Percentiles rank a stretch among this genome's conserved stretches.
Evolutionary conservation across 768 basidiomycete genomes (phyloP).

Genomic region (Gloeophyllum trabeum): DNA sequence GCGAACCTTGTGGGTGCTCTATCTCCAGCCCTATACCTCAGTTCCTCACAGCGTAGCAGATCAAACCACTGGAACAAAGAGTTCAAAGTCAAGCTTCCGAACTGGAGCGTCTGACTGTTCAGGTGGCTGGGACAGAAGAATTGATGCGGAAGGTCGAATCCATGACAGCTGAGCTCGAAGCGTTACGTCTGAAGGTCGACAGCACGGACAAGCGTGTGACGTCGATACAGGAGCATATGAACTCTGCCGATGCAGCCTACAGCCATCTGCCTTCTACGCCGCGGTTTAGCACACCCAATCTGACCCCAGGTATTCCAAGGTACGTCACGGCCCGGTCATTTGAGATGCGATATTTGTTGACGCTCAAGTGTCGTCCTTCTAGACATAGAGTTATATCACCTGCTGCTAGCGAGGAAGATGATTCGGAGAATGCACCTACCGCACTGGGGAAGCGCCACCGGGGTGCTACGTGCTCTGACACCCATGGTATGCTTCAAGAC

Average conservation of each 20-base stretch:
- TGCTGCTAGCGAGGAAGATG: no score
- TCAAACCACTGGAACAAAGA: constrained; percentile 36
- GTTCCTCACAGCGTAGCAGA: no score
- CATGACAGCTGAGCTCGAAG: constrained; percentile 23
- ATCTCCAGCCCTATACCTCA: no score
- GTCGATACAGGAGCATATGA: background rate
- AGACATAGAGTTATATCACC: no score
- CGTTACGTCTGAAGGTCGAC: constrained; percentile 13
- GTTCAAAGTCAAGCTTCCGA: constrained; percentile 34
- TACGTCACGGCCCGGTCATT: constrained; percentile 4
- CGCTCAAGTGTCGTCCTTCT: no score
- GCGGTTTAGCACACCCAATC: constrained; percentile 6
- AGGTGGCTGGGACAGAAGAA: constrained; percentile 21
- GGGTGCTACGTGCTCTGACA: no score
- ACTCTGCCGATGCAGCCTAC: constrained; percentile 3
- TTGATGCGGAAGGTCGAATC: constrained; percentile 26
- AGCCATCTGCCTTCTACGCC: constrained; percentile 9
- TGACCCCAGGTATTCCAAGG: constrained; percentile 6
- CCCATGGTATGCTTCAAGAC: no score
- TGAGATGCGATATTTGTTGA: no score
- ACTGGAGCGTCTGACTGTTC: constrained; percentile 25
- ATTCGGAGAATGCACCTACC: no score
- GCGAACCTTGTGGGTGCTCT: no score
- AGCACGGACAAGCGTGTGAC: background rate
- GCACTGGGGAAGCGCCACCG: no score